Percentiles rank a stretch among this genome's conserved stretches.
Evolutionary conservation across 139 green algal species (phyloP).

Genomic region (Penium margaritaceum): DNA sequence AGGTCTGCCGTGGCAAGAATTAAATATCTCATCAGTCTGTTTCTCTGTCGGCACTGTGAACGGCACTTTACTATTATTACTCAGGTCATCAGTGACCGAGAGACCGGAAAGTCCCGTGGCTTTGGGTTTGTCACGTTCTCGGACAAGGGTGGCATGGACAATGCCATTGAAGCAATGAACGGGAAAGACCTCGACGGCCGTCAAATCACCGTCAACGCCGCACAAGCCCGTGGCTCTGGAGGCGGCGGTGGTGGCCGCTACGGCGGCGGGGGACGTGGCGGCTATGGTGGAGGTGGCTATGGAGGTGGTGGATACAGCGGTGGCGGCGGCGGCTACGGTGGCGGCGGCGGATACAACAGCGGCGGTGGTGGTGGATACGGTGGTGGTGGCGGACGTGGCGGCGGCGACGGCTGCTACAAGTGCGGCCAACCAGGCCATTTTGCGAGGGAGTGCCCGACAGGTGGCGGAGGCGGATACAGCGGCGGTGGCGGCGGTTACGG

Average conservation of each 20-base stretch:
- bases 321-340: not conserved
- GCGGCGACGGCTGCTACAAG: not conserved
- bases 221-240: constrained; percentile 69
- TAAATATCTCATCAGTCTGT: no score
- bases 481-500: no score
- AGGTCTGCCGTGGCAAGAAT: no score
- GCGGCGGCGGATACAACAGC: not conserved
- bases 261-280: no score
- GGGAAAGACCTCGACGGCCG: constrained; percentile 65
- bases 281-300: not conserved
- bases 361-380: no score
- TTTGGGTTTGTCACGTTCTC: constrained; percentile 78
- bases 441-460: not conserved
- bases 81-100: constrained; percentile 44
- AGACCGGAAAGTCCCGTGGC: constrained; percentile 59
- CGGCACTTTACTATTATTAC: no score
- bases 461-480: not conserved
- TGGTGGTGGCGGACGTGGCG: not conserved
- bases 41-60: no score
- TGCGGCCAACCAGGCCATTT: not conserved
- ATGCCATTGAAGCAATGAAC: constrained; percentile 62
- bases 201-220: constrained; percentile 61
- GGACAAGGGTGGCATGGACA: constrained; percentile 50
- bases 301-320: not conserved
- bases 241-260: not conserved